A percentile compares a stretch with the other conserved stretches of the same genome.
Conservation (phyloP, 805 yeast species). For the Debaryomyces tyrocola region DNA sequence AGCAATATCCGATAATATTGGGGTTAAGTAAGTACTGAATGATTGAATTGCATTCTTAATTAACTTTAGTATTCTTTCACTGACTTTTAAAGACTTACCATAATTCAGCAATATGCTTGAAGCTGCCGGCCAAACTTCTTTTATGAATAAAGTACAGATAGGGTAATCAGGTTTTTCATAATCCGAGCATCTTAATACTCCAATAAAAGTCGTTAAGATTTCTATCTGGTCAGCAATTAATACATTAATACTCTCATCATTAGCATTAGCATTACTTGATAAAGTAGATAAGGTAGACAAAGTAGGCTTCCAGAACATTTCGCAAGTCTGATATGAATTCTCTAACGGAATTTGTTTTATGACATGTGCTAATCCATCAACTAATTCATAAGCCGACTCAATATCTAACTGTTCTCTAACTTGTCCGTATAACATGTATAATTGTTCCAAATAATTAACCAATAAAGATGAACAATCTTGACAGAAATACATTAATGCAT, state of each 20-base stretch:
- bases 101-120: constrained; percentile 48
- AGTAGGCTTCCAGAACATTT: constrained; percentile 68
- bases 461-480: constrained; percentile 79
- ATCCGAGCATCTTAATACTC: constrained; percentile 51
- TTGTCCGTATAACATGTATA: constrained; percentile 67
- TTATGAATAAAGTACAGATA: constrained; percentile 51
- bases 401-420: constrained; percentile 55
- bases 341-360: constrained; percentile 59
- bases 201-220: constrained; percentile 59
- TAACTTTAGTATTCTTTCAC: constrained; percentile 74
- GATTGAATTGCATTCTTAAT: constrained; percentile 65
- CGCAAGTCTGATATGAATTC: constrained; percentile 51
- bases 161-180: constrained; percentile 45
- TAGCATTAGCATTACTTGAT: constrained; percentile 11
- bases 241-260: constrained; percentile 40
- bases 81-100: constrained; percentile 61
- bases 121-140: constrained; percentile 59
- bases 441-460: constrained; percentile 67
- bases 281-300: constrained; percentile 43
- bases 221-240: constrained; percentile 70
- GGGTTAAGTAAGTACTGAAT: constrained; percentile 54
- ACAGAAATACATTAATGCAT: constrained; percentile 91
- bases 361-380: constrained; percentile 88
- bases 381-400: constrained; percentile 71
- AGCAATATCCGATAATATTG: constrained; percentile 64